Percentiles rank a stretch among this genome's conserved stretches.
phyloP scores from a whole-genome alignment of 495 filamentous ascomycete species.

The Beverwykella pulmonaria region DNA sequence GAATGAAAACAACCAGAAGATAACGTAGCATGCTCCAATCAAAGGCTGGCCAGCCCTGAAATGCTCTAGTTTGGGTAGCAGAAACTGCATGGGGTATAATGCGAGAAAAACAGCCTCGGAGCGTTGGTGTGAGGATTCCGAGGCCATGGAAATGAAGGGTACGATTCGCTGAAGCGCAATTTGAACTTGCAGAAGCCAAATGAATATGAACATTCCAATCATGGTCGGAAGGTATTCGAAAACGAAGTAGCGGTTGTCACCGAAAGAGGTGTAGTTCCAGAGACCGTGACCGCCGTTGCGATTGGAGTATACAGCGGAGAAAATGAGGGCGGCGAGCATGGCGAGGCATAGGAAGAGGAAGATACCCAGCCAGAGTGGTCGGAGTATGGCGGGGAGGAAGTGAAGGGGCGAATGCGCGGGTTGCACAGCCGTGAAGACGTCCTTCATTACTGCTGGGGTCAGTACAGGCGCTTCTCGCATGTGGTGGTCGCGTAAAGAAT shows the following conservation, averaged over 20 bases:
- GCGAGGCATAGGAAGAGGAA: conserved; percentile 64
- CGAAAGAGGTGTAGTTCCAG: conserved; percentile 64
- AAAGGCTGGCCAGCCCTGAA: conserved; percentile 58
- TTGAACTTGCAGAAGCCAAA: conserved; percentile 76
- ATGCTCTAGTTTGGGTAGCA: conserved; percentile 62
- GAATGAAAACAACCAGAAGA: conserved; percentile 66
- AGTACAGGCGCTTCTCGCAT: not conserved
- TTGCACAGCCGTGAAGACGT: conserved; percentile 59
- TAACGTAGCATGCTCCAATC: conserved; percentile 57
- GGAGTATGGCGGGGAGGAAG: conserved; percentile 68
- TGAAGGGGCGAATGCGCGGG: conserved; percentile 59
- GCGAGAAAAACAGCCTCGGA: conserved; percentile 57
- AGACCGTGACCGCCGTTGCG: conserved; percentile 61
- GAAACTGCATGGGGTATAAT: conserved; percentile 57
- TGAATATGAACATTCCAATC: conserved; percentile 67
- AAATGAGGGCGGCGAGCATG: conserved; percentile 71
- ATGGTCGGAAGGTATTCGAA: conserved; percentile 82
- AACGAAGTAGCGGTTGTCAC: conserved; percentile 77
- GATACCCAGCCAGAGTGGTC: conserved; percentile 59
- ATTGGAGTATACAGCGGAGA: conserved; percentile 71
- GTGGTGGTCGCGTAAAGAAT: not conserved
- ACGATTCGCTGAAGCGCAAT: conserved; percentile 73
- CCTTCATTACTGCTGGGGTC: conserved; percentile 30
- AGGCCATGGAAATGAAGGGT: conserved; percentile 76
- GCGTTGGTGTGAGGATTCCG: conserved; percentile 53